phyloP scores from a whole-genome alignment of 2,329 filamentous ascomycete genomes.

The Pyricularia pennisetigena region DNA sequence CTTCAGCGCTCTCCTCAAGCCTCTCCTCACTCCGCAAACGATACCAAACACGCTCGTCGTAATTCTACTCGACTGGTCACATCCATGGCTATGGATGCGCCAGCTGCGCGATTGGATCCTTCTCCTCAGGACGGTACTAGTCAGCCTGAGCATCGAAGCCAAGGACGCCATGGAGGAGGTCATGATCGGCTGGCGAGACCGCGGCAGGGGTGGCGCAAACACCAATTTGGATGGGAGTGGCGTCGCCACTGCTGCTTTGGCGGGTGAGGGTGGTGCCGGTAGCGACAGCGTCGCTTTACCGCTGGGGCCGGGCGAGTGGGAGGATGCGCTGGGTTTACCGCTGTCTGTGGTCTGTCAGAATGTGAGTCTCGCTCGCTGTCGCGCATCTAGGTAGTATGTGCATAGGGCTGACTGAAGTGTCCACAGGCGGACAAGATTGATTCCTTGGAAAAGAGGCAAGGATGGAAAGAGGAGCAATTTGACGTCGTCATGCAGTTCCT shows the following conservation, averaged over 20 bases:
- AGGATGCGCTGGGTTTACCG: conserved; percentile 76
- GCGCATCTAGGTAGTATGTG: conserved; percentile 7
- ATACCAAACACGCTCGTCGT: conserved; percentile 82
- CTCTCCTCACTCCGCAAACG: conserved; percentile 73
- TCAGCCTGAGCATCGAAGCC: conserved; percentile 63
- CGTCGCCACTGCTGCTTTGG: conserved; percentile 39
- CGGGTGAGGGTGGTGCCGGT: conserved; percentile 1
- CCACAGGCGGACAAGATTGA: conserved; percentile 78
- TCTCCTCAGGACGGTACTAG: conserved; percentile 66
- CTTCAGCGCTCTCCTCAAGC: conserved; percentile 73
- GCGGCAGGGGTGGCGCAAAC: conserved; percentile 56
- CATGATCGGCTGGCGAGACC: conserved; percentile 70
- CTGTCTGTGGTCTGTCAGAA: conserved; percentile 95
- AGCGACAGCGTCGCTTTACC: conserved; percentile 65
- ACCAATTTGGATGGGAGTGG: conserved; percentile 52
- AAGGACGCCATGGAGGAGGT: conserved; percentile 81
- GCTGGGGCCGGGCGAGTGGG: conserved; percentile 84
- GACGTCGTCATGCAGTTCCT: conserved; percentile 92
- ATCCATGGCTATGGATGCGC: conserved; percentile 86
- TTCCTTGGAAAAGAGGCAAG: conserved; percentile 74
- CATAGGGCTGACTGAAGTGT: conserved; percentile 11
- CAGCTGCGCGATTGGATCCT: conserved; percentile 86
- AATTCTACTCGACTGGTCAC: conserved; percentile 89
- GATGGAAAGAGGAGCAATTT: conserved; percentile 95
- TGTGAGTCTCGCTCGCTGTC: conserved; percentile 35